Evolutionary conservation across 208 protist species (phyloP), one percentile per base, ranked within the genome.

Genomic region (Acanthamoeba pearcei): DNA sequence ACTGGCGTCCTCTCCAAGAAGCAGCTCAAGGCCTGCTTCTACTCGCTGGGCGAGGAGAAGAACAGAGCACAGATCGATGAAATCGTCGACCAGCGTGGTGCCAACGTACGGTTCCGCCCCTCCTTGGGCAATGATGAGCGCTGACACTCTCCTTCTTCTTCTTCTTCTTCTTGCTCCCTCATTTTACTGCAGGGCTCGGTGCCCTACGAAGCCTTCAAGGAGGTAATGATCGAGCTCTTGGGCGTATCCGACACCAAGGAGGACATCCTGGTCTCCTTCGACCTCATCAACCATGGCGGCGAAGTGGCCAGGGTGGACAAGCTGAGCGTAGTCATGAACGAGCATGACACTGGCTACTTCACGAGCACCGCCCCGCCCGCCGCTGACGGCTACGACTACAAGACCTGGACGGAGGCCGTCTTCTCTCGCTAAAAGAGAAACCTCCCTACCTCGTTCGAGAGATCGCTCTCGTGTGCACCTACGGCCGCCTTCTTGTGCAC

Each of bases 11-110:
- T 95, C 24, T 35, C 85, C 17, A 68, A 70, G 62, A 94, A 93
- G 83, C 72, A 95, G 83, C 80, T 95, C 80, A 95, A 91, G 94
- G 80, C 80, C 19, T 95, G 94, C 82, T 88, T 95, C 53, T 95
- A 91, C n/a, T 95, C 94, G 6, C 83, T 95, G 8, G 94, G 94
- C 17, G 94, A 95, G 53, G 94, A 95, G 62, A 74, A 60, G 83
- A 91, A 82, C 19, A 24, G 51, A 1, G 5, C 49, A 22, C 42
- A 95, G 46, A 72, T 95, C 19, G 80, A 89, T 24, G 64, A 68
- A 29, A 53, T 91, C 49, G 60, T 95, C 1, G 6, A 51, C 9
- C 60, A 93, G 94, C 38, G 38, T 17, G 94, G 94, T 13, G 49
- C 62, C 24, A 93, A 93, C 83, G 86, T 64, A 32, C 55, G 60